A percentile compares a stretch with the other conserved stretches of the same genome.
Evolutionary conservation across 768 basidiomycete species (phyloP).

Genomic region (Kwoniella pini): DNA sequence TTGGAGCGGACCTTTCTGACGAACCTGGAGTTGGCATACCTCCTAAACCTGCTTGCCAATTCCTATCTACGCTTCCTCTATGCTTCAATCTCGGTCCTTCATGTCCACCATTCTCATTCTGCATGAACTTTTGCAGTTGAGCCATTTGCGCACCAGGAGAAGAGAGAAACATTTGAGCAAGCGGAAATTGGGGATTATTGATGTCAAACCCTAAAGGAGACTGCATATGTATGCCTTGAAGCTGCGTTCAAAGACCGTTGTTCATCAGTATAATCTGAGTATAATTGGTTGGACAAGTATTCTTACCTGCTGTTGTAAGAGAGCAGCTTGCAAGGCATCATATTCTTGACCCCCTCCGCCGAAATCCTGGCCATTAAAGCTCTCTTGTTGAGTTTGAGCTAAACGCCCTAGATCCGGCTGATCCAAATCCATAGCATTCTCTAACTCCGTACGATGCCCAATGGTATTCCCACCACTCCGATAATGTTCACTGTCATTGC

Average conservation of each 20-base stretch:
- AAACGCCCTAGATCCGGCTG: constrained; percentile 7
- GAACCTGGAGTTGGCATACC: constrained; percentile 68
- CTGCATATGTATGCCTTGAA: constrained; percentile 54
- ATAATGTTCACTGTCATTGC: not conserved
- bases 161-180: constrained; percentile 36
- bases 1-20: constrained; percentile 28
- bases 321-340: constrained; percentile 19
- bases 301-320: constrained; percentile 24
- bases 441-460: not conserved
- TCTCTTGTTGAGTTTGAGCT: not conserved
- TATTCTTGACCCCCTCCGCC: constrained; percentile 13
- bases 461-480: not conserved
- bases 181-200: constrained; percentile 30
- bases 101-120: not conserved
- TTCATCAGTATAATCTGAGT: not conserved
- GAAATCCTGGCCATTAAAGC: not conserved
- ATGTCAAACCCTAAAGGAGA: constrained; percentile 47
- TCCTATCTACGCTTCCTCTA: constrained; percentile 6
- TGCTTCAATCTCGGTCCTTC: not conserved
- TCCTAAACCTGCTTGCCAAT: constrained; percentile 18
- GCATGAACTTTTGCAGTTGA: constrained; percentile 54
- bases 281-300: not conserved
- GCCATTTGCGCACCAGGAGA: constrained; percentile 22
- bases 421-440: constrained; percentile 15
- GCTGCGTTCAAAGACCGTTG: constrained; percentile 20